phyloP scores from a whole-genome alignment of 2,329 filamentous ascomycete species.

The Colletotrichum sp. region DNA sequence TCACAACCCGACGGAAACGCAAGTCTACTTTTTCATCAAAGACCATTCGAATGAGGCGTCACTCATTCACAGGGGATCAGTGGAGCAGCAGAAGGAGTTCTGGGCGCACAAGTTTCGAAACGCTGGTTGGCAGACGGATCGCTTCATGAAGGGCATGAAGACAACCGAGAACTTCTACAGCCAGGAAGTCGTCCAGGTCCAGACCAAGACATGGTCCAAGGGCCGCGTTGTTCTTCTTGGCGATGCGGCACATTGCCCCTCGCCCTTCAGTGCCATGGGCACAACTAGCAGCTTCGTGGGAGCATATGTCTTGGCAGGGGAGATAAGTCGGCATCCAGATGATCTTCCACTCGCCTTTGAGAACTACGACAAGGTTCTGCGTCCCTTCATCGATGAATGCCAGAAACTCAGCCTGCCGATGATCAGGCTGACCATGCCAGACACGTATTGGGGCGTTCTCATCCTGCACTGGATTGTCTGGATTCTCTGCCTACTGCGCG shows the following conservation, averaged over 20 bases:
- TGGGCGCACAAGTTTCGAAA: constrained; percentile 34
- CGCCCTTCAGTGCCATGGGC: constrained; percentile 49
- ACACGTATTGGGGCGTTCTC: neutral
- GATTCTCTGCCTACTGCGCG: neutral
- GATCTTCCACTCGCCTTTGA: neutral
- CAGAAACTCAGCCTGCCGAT: neutral
- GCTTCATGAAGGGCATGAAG: constrained; percentile 32
- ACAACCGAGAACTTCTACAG: constrained; percentile 46
- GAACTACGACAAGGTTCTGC: constrained; percentile 4
- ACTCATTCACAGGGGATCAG: neutral
- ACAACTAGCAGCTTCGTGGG: constrained; percentile 46
- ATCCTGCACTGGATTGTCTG: neutral
- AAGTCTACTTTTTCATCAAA: constrained; percentile 37
- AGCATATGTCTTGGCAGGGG: constrained; percentile 57
- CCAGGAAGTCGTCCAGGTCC: constrained; percentile 45
- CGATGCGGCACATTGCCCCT: constrained; percentile 51
- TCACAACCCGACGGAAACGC: constrained; percentile 26
- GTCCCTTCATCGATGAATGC: constrained; percentile 6
- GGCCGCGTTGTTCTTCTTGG: constrained; percentile 50
- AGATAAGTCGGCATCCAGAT: constrained; percentile 33
- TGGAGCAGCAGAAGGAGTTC: constrained; percentile 36
- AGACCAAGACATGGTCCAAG: constrained; percentile 32
- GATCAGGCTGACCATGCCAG: neutral
- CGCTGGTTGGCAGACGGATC: constrained; percentile 43
- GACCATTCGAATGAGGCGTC: constrained; percentile 23